Evolutionary conservation across 306 rosid species (phyloP), one percentile per base, ranked within the genome.

Genomic region (Lotus japonicus): DNA sequence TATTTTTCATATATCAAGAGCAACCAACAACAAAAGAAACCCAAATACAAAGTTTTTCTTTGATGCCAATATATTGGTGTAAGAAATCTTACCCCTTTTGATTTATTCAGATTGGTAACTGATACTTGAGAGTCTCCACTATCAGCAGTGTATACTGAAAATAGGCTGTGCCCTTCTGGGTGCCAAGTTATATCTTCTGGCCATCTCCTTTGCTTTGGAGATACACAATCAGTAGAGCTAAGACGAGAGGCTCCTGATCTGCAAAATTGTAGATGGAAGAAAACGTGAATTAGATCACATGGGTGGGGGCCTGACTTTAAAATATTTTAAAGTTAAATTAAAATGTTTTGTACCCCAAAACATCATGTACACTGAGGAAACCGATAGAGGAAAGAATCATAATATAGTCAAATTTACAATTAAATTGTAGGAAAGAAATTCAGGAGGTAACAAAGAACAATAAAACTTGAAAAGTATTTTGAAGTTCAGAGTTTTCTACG

Each of bases 161-260:
- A 90, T 58, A 92, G 53, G 64, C 84, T 73, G 69, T 77, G 76
- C 53, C 98, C 98, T 35, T 88, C 86, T 5, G 97, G 98, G 56
- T 92, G 98, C 98, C 98, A 92, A 39, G 83, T 83, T 58, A 92
- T 68, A 79, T 88, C 97, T 80, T 92, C 98, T 2, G 98, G 94
- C 98, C 97, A 92, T 82, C 96, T 90, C 80, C 97, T 83, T 44
- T 83, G 89, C 46, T 88, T 83, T 43, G 78, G 76, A 66, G 98
- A 88, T 61, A 46, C 50, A 58, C 97, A 90, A 62, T 92, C 91
- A 11, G 87, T 59, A 39, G 81, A 42, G 79, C 89, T 84, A 80
- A 88, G 91, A 41, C 79, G 74, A 65, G 98, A 88, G 78, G 91
- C 97, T 77, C 87, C 79, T 39, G 91, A 82, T 75, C 98, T 92